Base-by-base conservation (phyloP, 1,284 basidiomycete genomes). In the Mycena sp. region DNA sequence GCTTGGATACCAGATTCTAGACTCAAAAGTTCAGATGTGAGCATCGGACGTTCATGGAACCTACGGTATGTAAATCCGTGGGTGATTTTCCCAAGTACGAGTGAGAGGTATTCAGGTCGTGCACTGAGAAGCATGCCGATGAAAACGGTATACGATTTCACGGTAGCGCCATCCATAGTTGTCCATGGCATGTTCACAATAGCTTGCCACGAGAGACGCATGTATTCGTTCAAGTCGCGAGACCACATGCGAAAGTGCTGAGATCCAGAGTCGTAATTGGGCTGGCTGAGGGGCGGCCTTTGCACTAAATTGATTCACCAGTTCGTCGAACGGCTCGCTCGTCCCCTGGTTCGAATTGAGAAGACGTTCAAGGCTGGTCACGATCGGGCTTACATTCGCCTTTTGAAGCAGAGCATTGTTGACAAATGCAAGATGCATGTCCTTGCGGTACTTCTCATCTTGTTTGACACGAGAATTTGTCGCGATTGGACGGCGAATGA, bases 151-250 rank as follows among this genome's bases (percentile, higher is more conserved):
- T 95, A 98, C 14, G 89, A 87, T 76, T 90, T 92, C 55, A 95
- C 95, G 70, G 96, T 94, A 21, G 83, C 80, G 45, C 86, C 87
- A 69, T 96, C 94, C 78, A 95, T 87, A 6, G 90, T 92, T 6
- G 93, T 91, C 98, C 98, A 99, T 6, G 96, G 95, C 70, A 98
- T 84, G 62, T 85, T 86, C 60, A 98, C 83, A 64, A 99, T 90
- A 29, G 95, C 94, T 64, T 96, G 89, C 92, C 32, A 99, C 91
- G 21, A 99, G 87, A 0, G 88, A 76, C n/a, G 88, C 80, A 73
- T 99, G 96, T 4, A 86, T 83, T 40, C 90, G 85, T 77, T 96
- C 89, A 58, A 98, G 77, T 68, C 93, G 84, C 66, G 93, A 90
- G 69, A 94, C 90, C 48, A 92, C 91, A 73, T 94, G 91, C 0